A percentile compares a stretch with the other conserved stretches of the same genome.
Evolutionary conservation across 2,329 filamentous ascomycete genomes (phyloP).

Genomic region (Epichloe elymi): DNA sequence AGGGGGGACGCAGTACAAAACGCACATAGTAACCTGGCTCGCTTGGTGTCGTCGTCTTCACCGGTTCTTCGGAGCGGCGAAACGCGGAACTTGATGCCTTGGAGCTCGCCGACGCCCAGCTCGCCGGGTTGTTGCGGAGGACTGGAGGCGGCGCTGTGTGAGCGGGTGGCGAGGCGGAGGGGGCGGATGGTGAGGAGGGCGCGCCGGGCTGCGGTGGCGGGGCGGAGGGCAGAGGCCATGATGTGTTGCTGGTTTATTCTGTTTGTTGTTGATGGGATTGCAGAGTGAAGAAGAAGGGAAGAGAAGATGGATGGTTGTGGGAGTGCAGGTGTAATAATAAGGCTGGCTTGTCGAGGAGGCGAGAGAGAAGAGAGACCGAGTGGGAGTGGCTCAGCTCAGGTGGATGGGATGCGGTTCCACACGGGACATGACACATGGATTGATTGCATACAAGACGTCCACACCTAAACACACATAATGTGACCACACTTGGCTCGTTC

Average conservation of each 20-base stretch:
- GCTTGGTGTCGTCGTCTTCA: slow-evolving; percentile 75
- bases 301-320: not conserved
- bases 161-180: slow-evolving; percentile 4
- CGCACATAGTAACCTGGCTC: slow-evolving; percentile 65
- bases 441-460: too few species aligned
- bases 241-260: not conserved
- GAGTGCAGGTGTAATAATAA: not conserved
- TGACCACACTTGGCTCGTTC: not conserved
- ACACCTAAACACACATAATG: too few species aligned
- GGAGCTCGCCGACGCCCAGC: slow-evolving; percentile 72
- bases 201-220: slow-evolving; percentile 6
- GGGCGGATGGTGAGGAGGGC: not conserved
- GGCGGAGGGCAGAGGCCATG: slow-evolving; percentile 10
- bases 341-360: too few species aligned
- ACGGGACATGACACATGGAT: too few species aligned
- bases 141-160: not conserved
- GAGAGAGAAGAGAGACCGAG: too few species aligned
- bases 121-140: slow-evolving; percentile 28
- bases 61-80: slow-evolving; percentile 77
- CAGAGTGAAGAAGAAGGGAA: not conserved
- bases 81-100: slow-evolving; percentile 74
- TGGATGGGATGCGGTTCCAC: too few species aligned
- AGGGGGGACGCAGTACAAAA: slow-evolving; percentile 11
- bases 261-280: too few species aligned
- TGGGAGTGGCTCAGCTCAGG: too few species aligned